These are phyloP conservation scores for Crithidia sp. DNA, from an alignment of 208 protist species.

Conservation along the genomic window DNA sequence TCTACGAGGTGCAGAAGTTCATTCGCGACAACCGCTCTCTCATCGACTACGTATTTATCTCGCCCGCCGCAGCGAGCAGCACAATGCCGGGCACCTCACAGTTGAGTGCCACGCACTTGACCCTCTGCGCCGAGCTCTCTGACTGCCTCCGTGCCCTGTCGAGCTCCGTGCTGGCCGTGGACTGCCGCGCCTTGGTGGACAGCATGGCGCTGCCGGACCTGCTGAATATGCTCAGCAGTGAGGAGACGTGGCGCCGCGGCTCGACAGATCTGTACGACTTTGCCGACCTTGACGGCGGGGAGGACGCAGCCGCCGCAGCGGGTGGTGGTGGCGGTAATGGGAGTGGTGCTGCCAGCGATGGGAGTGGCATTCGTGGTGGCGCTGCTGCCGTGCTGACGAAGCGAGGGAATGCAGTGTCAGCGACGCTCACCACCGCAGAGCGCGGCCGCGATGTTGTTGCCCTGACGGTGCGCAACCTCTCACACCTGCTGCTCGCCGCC, in stretches of 20 bases:
- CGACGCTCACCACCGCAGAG: conserved; percentile 21
- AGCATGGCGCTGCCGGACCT: conserved; percentile 68
- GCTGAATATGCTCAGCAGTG: conserved; percentile 39
- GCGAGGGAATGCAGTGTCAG: not conserved
- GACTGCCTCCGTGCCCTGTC: conserved; percentile 61
- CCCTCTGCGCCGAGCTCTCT: conserved; percentile 64
- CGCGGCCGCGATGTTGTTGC: conserved; percentile 52
- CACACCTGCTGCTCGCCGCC: conserved; percentile 53
- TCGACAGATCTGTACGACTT: conserved; percentile 23
- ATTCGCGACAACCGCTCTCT: conserved; percentile 58
- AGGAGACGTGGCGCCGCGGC: conserved; percentile 28
- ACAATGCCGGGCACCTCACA: conserved; percentile 15
- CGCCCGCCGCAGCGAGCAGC: conserved; percentile 32
- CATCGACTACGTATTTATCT: conserved; percentile 62
- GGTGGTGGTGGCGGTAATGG: not conserved
- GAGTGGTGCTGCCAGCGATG: not conserved
- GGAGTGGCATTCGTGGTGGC: not conserved
- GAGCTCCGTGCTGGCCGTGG: conserved; percentile 53
- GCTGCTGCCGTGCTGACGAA: not conserved
- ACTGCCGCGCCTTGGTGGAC: conserved; percentile 59
- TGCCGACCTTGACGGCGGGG: conserved; percentile 1
- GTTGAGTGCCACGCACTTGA: conserved; percentile 50
- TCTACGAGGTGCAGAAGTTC: conserved; percentile 67
- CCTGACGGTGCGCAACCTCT: conserved; percentile 61
- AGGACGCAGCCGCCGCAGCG: not conserved